Base-by-base conservation (phyloP, 23 red algal genomes). In the Chondrus crispus region DNA sequence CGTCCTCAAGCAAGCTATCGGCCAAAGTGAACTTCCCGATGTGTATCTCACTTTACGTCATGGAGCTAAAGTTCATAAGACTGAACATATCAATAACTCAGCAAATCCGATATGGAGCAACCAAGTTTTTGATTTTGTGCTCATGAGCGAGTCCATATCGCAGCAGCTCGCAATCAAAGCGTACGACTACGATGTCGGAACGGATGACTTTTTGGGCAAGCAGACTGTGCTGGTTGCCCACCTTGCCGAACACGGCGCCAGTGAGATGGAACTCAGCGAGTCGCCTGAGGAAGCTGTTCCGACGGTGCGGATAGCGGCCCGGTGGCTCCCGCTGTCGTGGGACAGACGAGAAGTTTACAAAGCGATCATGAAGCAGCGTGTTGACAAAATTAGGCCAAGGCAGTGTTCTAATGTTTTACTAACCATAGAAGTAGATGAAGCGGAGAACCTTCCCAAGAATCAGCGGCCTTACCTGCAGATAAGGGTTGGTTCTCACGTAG, bases 91-190 rank as follows among this genome's bases (percentile, higher is more conserved):
- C 4, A 50, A 81, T 40, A 84, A 62, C 62, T 53, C 37, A 57
- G 74, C 76, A 8, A 62, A 92, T 29, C 89, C 89, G 4, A 46
- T 68, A 5, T 92, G 79, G 77, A 44, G 84, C 22, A 69, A 84
- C 46, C 58, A 92, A 66, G 46, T 92, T 6, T 84, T 92, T 69
- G 89, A 92, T 49, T 92, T 92, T 36, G 79, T 92, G 3, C 32
- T 92, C 14, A 36, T 44, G 1, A 33, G 55, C 3, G 62, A 84
- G 1, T 92, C 89, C 4, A 6, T 77, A 10, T 84, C 76, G n/a
- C 89, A 92, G 62, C 49, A 84, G 60, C 62, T 92, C 29, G 46
- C 53, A 68, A 74, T 92, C 60, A 44, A 81, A 44, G 89, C 89
- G 24, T 92, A 84, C 30, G 89, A 92, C 46, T 92, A 47, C 4